Conservation (phyloP, 2,329 filamentous ascomycete species). For the Orbilia javanica region DNA sequence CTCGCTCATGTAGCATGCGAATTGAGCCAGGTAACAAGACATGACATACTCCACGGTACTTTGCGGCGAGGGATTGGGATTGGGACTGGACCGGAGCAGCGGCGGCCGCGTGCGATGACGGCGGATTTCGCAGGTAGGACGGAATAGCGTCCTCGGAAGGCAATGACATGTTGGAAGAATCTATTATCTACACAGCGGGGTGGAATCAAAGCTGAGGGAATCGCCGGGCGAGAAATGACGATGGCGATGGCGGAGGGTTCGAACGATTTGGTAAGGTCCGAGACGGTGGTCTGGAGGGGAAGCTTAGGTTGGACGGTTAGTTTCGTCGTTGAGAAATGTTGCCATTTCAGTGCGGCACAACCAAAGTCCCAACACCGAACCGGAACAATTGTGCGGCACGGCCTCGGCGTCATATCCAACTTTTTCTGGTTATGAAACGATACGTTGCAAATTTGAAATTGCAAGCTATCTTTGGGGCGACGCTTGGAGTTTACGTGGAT, state of each 20-base stretch:
- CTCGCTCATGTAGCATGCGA: constrained; percentile 3
- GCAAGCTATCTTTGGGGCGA: neutral
- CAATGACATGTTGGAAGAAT: constrained; percentile 42
- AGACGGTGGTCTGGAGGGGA: too few species aligned
- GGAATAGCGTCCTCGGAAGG: constrained; percentile 55
- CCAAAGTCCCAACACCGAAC: constrained; percentile 10
- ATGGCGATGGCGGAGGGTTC: neutral
- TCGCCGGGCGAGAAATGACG: neutral
- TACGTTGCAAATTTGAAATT: neutral
- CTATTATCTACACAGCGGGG: neutral
- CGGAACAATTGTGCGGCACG: constrained; percentile 11
- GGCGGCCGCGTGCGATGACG: neutral
- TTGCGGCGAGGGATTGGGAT: constrained; percentile 50
- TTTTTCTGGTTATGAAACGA: neutral
- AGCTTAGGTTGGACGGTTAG: neutral
- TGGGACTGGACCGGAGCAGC: constrained; percentile 33
- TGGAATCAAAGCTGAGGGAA: neutral
- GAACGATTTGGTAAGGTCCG: too few species aligned
- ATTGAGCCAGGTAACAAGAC: neutral
- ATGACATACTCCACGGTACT: constrained; percentile 58
- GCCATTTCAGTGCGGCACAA: constrained; percentile 18
- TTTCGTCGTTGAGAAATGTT: constrained; percentile 14
- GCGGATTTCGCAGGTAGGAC: constrained; percentile 40
- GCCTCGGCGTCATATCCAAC: neutral
- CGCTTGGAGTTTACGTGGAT: neutral